Evolutionary conservation across 805 yeast genomes (phyloP).

Genomic region (Hanseniaspora guilliermondii): DNA sequence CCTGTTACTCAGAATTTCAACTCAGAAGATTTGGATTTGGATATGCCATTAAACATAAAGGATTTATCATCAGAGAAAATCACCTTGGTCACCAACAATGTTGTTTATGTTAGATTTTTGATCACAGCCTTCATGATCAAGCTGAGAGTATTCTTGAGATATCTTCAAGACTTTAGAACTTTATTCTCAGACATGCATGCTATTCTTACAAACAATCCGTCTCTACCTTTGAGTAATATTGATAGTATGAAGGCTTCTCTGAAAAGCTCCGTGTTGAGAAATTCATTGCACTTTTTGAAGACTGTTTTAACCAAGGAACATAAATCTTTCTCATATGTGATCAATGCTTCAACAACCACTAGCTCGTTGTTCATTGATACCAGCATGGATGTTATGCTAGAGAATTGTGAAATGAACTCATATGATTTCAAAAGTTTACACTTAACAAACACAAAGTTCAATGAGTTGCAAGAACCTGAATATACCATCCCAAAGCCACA

Average conservation of each 20-base stretch:
- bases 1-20: neutral
- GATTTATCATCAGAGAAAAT: neutral
- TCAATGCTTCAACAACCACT: too few species aligned
- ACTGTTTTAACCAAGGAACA: neutral
- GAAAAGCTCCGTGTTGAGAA: neutral
- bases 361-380: neutral
- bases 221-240: neutral
- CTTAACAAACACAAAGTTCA: neutral
- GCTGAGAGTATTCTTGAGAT: neutral
- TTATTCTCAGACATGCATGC: neutral
- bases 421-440: neutral
- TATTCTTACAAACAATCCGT: neutral
- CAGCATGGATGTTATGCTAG: neutral
- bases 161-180: neutral
- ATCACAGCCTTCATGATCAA: neutral
- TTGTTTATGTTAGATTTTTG: neutral
- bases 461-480: neutral
- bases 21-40: neutral
- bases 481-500: neutral
- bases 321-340: neutral
- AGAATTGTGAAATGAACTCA: neutral
- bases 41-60: neutral
- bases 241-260: neutral
- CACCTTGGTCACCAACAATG: neutral
- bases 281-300: neutral